Conservation (phyloP, 2,329 filamentous ascomycete species). For the Sclerotiophoma versabilis region DNA sequence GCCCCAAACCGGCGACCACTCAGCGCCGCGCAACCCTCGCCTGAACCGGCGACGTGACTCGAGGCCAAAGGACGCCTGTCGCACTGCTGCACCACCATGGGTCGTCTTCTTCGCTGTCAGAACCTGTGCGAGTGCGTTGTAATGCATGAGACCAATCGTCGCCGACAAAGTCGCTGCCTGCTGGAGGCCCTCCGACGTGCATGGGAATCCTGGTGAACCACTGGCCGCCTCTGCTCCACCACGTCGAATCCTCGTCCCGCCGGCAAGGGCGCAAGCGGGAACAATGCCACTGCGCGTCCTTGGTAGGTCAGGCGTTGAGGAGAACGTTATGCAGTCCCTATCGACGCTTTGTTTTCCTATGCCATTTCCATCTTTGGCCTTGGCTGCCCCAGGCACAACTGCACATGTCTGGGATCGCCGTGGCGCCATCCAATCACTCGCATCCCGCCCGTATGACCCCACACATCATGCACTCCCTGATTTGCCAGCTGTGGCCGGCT, state of each 20-base stretch:
- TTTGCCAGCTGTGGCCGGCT: constrained; percentile 5
- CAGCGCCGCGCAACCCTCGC: constrained; percentile 2
- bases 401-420: not conserved
- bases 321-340: not conserved
- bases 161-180: not conserved
- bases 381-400: not conserved
- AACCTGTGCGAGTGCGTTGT: constrained; percentile 19
- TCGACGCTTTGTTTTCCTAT: not conserved
- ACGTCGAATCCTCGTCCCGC: constrained; percentile 10
- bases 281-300: constrained; percentile 8
- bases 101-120: constrained; percentile 22
- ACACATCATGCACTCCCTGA: constrained; percentile 4
- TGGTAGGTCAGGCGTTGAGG: not conserved
- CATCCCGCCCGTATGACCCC: not conserved
- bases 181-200: not conserved
- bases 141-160: constrained; percentile 16
- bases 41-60: constrained; percentile 7
- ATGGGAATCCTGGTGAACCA: not conserved
- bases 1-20: constrained; percentile 6
- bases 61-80: constrained; percentile 1
- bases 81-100: constrained; percentile 12
- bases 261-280: constrained; percentile 5
- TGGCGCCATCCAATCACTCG: not conserved
- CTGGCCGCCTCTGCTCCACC: constrained; percentile 2
- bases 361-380: not conserved